Base-by-base conservation (phyloP, 1,284 basidiomycete species). In the Naganishia sp. region DNA sequence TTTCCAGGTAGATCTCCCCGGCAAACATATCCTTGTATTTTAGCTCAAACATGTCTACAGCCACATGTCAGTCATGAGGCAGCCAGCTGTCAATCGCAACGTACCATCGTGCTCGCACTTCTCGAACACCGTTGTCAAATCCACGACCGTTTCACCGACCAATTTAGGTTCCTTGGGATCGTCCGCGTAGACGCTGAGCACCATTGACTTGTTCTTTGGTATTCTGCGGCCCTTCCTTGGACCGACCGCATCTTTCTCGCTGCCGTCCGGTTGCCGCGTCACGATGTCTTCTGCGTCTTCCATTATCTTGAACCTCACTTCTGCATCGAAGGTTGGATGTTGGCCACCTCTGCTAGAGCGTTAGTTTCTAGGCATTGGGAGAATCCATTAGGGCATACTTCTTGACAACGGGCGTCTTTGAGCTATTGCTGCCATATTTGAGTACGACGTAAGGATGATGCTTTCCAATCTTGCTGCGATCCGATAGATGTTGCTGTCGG, bases 251-350 rank as follows among this genome's bases (percentile, higher is more conserved):
- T 61, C 57, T 5, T 36, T 33, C 9, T 68, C 69, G 15, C 66
- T 44, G 15, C 15, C 46, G 2, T 55, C 36, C 18, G 67, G 33
- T 6, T 48, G 42, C 23, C 68, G 53, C 31, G 83, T 81, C 31
- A 87, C 78, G 9, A 86, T 83, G 72, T 88, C 88, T 63, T 90
- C 86, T 23, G 85, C 81, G 71, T 93, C 91, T 74, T 95, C 92
- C 72, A 84, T 86, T 68, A 99, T 83, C 39, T 89, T 88, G 79
- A 99, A 99, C 53, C 96, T 89, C 71, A 99, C 84, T 81, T 99
- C 95, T 75, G 96, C 93, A 77, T 99, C 96, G 95, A 96, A 99
- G 78, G 92, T 90, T 9, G 95, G 96, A 78, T 96, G 93, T 78
- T 99, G 95, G 4, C 96, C 96, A 61, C 96, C 95, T 45, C 93